Evolutionary conservation across 2,329 filamentous ascomycete genomes (phyloP).

Genomic region (Aureobasidium sp.): DNA sequence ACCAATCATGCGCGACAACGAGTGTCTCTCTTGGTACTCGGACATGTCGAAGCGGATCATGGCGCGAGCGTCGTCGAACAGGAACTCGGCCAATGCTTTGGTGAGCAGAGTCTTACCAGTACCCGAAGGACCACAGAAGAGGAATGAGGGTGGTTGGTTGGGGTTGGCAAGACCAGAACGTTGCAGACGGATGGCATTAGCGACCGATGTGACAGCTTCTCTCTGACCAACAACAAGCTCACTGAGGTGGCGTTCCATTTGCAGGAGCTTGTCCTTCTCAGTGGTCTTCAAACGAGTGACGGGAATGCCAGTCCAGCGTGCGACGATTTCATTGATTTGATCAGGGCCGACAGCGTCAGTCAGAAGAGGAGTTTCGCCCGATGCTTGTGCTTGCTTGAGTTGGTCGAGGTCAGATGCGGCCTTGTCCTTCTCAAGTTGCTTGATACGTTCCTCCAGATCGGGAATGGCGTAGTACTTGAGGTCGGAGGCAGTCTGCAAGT

Average conservation of each 20-base stretch:
- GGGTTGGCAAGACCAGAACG: constrained; percentile 91
- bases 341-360: constrained; percentile 93
- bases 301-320: constrained; percentile 95
- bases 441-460: constrained; percentile 76
- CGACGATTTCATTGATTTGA: constrained; percentile 98
- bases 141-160: constrained; percentile 93
- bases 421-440: constrained; percentile 72
- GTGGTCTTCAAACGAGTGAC: constrained; percentile 89
- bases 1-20: constrained; percentile 94
- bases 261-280: constrained; percentile 95
- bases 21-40: constrained; percentile 96
- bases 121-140: constrained; percentile 97
- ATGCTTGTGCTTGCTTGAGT: constrained; percentile 46
- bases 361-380: constrained; percentile 60
- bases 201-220: constrained; percentile 87
- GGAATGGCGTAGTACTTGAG: constrained; percentile 96
- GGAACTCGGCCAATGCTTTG: constrained; percentile 93
- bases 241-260: constrained; percentile 84
- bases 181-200: constrained; percentile 92
- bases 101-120: constrained; percentile 97
- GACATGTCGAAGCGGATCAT: constrained; percentile 99
- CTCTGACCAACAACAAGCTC: constrained; percentile 88
- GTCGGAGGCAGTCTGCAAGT: constrained; percentile 83
- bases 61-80: constrained; percentile 92
- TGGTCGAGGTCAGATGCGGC: constrained; percentile 73